These are phyloP conservation scores for Colletotrichum echinochloae DNA, from an alignment of 2,329 filamentous ascomycete genomes.

Conservation along the genomic window DNA sequence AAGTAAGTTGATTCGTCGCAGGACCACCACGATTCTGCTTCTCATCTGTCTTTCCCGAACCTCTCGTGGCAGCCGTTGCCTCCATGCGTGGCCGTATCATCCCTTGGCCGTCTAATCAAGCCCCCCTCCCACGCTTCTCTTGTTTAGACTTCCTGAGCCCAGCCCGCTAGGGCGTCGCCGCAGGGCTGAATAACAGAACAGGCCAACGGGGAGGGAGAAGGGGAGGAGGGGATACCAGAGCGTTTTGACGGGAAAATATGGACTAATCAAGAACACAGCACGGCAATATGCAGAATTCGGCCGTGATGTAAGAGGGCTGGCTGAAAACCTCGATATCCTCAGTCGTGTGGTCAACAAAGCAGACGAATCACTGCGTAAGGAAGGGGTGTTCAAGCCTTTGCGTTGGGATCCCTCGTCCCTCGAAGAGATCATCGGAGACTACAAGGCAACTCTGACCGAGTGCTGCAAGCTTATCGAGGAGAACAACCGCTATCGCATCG, in stretches of 20 bases:
- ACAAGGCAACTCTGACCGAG: conserved; percentile 48
- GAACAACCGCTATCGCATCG: conserved; percentile 47
- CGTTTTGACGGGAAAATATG: background rate
- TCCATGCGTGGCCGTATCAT: background rate
- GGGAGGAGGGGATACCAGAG: background rate
- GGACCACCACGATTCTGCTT: background rate
- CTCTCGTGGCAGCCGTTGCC: background rate
- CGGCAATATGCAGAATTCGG: conserved; percentile 51
- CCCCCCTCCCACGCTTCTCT: background rate
- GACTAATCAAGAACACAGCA: conserved; percentile 42
- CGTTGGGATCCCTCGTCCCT: conserved; percentile 43
- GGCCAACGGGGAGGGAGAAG: background rate
- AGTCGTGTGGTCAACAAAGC: conserved; percentile 46
- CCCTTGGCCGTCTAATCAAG: conserved; percentile 3
- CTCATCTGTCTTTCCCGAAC: background rate
- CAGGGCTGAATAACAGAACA: conserved; percentile 17
- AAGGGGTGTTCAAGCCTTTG: conserved; percentile 41
- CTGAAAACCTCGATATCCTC: conserved; percentile 49
- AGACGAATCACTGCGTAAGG: conserved; percentile 44
- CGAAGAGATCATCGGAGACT: conserved; percentile 49
- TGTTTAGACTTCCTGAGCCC: background rate
- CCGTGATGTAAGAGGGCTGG: conserved; percentile 48
- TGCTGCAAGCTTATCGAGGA: conserved; percentile 47
- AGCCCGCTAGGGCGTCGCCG: conserved; percentile 4
- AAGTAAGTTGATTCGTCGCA: conserved; percentile 45